Conservation (phyloP, 208 protist genomes). For the Trypanosoma congolense region DNA sequence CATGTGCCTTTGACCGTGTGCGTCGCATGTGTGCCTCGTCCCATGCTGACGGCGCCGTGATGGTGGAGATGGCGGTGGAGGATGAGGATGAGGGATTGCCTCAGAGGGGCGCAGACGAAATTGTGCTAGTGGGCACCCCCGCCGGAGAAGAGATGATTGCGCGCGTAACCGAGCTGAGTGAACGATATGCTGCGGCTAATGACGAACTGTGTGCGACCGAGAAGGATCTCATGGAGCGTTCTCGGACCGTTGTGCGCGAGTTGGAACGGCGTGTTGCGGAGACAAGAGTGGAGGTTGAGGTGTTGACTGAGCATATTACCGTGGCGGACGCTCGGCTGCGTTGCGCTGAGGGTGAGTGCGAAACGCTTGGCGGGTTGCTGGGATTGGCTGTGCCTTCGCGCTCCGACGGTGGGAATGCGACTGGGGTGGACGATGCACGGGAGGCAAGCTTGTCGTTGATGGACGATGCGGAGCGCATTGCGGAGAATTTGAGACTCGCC, state of each 20-base stretch:
- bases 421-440: too few relatives aligned
- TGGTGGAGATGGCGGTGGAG: neutral
- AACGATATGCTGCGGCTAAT: neutral
- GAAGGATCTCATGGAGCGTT: neutral
- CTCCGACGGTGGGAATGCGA: too few relatives aligned
- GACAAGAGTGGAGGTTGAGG: neutral
- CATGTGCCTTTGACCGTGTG: slow-evolving; percentile 9
- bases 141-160: neutral
- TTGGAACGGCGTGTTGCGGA: neutral
- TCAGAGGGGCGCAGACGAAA: too few relatives aligned
- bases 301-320: neutral
- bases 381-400: too few relatives aligned
- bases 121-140: neutral
- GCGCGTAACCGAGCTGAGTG: neutral
- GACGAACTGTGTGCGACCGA: neutral
- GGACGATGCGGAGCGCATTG: neutral
- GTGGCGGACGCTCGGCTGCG: neutral
- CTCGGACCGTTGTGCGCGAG: neutral
- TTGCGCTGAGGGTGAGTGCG: neutral
- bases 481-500: neutral
- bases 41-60: neutral
- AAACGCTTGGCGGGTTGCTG: neutral
- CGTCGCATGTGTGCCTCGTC: slow-evolving; percentile 3
- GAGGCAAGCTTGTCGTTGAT: neutral
- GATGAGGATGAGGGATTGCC: neutral